Conservation (phyloP, 1,284 basidiomycete genomes). For the Heterobasidion occidentale region DNA sequence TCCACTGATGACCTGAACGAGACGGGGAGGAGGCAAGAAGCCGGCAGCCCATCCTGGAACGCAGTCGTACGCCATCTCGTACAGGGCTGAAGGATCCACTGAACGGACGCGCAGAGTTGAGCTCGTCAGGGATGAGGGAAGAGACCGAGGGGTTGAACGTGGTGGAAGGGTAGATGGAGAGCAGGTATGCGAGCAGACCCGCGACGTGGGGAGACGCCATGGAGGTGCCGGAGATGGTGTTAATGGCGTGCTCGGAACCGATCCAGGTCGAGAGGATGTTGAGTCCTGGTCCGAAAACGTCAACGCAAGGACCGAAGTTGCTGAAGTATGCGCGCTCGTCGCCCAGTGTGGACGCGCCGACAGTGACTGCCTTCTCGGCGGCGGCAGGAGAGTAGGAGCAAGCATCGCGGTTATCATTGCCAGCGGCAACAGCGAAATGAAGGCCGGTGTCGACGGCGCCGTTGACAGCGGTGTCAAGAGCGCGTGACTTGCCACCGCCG, state of each 20-base stretch:
- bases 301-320: conserved; percentile 65
- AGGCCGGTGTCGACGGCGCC: conserved; percentile 78
- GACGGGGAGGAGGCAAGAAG: conserved; percentile 50
- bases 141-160: conserved; percentile 36
- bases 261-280: conserved; percentile 69
- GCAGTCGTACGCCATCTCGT: conserved; percentile 42
- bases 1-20: conserved; percentile 35
- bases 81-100: conserved; percentile 27
- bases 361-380: conserved; percentile 62
- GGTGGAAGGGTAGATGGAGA: conserved; percentile 51
- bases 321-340: conserved; percentile 78
- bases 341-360: conserved; percentile 64
- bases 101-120: conserved; percentile 15
- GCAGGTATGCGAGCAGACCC: conserved; percentile 68
- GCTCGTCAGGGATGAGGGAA: conserved; percentile 18
- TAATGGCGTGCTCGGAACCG: conserved; percentile 44
- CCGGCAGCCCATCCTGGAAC: conserved; percentile 53
- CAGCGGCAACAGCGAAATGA: conserved; percentile 94
- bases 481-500: conserved; percentile 89
- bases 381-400: conserved; percentile 69
- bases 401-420: conserved; percentile 48
- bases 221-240: conserved; percentile 60
- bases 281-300: conserved; percentile 68
- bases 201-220: conserved; percentile 53
- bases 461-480: conserved; percentile 85